Base-by-base conservation (phyloP, 805 yeast species). In the Spathaspora sp. region DNA sequence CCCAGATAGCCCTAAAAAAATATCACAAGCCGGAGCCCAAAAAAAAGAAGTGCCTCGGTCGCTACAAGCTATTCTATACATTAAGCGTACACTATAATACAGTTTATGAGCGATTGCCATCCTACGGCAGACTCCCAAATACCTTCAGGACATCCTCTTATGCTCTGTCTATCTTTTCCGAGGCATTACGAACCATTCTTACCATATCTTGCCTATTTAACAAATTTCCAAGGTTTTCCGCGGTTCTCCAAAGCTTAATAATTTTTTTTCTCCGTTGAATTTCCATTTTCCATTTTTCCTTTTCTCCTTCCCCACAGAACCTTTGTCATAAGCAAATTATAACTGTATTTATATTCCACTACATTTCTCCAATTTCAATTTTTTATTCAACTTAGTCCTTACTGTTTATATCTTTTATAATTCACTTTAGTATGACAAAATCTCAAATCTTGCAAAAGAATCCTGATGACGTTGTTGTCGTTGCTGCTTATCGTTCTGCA, bases 401-500 rank as follows among this genome's bases (percentile, higher is more conserved):
- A 42, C 14, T n/a, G 10, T 23, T 18, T 23, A 23, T 14, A 17
- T 23, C 17, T 14, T 8, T 5, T 42, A 16, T 18, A 11, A 18
- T 43, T 39, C 20, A 42, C 6, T 23, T 23, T 4, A 44, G 8
- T 31, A 28, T 44, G 32, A 19, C 75, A 46, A 73, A 72, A 58
- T 73, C 72, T 58, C 59, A 73, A 52, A 58, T 79, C 51, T 60
- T 68, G 50, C 75, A 79, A 55, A 85, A 87, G 71, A 77, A 80
- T 69, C 85, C 93, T 3, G 89, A 89, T 57, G 98, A 93, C 67
- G 96, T 93, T 38, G 97, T 93, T 44, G 83, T 93, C 51, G 91
- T 90, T 32, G 86, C 85, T 47, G 97, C 97, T 29, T 85, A 89
- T 76, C 83, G 98, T 73, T 88, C 97, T 2, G 93, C 98, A 28